These are phyloP conservation scores for Penicillium atrosanguineum DNA, from an alignment of 495 filamentous ascomycete genomes.

Conservation along the genomic window DNA sequence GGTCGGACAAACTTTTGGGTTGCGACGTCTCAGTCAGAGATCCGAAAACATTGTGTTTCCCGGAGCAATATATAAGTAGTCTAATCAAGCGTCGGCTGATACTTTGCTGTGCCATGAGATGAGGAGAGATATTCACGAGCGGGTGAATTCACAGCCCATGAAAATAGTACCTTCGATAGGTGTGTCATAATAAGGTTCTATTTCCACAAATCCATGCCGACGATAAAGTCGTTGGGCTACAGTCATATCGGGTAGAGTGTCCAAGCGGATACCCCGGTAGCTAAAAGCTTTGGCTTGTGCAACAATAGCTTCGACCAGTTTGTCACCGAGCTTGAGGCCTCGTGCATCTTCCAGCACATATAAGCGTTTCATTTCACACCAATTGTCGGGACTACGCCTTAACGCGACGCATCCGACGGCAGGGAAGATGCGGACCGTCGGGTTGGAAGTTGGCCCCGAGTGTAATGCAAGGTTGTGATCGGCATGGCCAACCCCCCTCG, in stretches of 20 bases:
- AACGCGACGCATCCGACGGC: constrained; percentile 52
- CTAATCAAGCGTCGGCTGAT: background rate
- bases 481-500: constrained; percentile 6
- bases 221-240: constrained; percentile 50
- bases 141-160: constrained; percentile 29
- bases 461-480: background rate
- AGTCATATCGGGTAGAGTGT: constrained; percentile 57
- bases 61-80: background rate
- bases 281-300: constrained; percentile 42
- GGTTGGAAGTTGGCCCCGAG: background rate
- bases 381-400: constrained; percentile 15
- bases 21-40: background rate
- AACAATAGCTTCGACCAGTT: constrained; percentile 43
- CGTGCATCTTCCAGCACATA: constrained; percentile 48
- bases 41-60: background rate
- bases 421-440: background rate
- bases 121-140: background rate
- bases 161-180: constrained; percentile 50
- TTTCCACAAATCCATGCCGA: constrained; percentile 50
- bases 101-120: background rate
- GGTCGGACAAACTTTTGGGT: background rate
- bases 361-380: constrained; percentile 61
- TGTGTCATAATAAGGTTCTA: constrained; percentile 56
- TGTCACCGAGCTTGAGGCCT: constrained; percentile 46
- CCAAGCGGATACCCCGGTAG: constrained; percentile 56